Evolutionary conservation across 2,329 filamentous ascomycete genomes (phyloP), one percentile per base, ranked within the genome.

Genomic region (Penicillium janthinellum): DNA sequence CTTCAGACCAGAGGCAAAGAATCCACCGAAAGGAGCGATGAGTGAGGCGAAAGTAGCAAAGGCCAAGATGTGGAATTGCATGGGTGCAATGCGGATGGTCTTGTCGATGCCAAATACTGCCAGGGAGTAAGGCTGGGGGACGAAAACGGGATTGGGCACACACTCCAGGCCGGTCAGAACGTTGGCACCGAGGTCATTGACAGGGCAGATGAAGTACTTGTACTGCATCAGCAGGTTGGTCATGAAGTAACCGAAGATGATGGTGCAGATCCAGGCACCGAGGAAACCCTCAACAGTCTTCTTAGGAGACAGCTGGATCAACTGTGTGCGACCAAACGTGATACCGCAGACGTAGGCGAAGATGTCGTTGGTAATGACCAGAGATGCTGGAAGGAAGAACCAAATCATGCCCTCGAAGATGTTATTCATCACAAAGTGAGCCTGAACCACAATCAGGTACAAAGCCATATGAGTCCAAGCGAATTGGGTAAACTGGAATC

Each of bases 361-460:
- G 65, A 99, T 99, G 75, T 99, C 95, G 77, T 99, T 99, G 64
- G 91, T 97, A 74, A 99, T 96, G 75, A 99, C 95, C 69, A 99
- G 86, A 55, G 92, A 89, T 7, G 92, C 93, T 7, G 95, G 95
- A 47, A 99, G 81, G 84, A 98, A 97, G 83, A 99, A 98, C 95
- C 95, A 99, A 75, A 99, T 96, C 90, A 99, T 92, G 80, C 95
- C 95, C 80, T 99, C 95, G 70, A 99, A 96, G 66, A 99, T 90
- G 78, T 99, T 99, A 84, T 99, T 99, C 91, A 99, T 98, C 80
- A 98, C 92, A 77, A 99, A 99, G 77, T 99, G 95, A 14, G 95
- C 93, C 78, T 99, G 93, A 5, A 96, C 93, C 41, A 98, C 94
- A 71, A 99, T 97, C 71, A 99, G 84, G 82, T 96, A 98, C 20